Evolutionary conservation across 1,284 basidiomycete species (phyloP).

Genomic region (Grifola frondosa): DNA sequence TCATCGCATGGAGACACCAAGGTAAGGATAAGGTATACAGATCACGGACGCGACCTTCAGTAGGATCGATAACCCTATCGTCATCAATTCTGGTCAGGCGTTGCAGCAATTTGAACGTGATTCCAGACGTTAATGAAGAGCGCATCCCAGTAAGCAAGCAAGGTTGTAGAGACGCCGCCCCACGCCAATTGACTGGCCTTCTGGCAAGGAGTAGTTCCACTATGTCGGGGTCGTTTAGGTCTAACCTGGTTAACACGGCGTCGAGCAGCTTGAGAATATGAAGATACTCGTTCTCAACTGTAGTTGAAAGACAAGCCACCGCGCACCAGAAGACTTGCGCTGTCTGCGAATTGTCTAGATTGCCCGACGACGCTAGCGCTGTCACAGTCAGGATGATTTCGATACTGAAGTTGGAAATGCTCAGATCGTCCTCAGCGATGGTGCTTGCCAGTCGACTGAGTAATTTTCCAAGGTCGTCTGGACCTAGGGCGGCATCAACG

Average conservation of each 20-base stretch:
- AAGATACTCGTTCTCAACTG: conserved; percentile 80
- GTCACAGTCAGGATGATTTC: conserved; percentile 84
- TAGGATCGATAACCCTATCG: conserved; percentile 70
- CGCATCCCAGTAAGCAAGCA: conserved; percentile 81
- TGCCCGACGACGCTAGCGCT: conserved; percentile 59
- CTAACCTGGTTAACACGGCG: conserved; percentile 68
- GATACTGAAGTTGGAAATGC: conserved; percentile 80
- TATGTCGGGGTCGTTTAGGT: conserved; percentile 68
- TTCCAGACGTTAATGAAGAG: conserved; percentile 69
- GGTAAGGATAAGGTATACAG: conserved; percentile 85
- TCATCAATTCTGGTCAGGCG: conserved; percentile 64
- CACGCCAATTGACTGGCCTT: conserved; percentile 76
- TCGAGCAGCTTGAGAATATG: conserved; percentile 72
- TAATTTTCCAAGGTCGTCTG: conserved; percentile 76
- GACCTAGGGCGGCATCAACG: conserved; percentile 74
- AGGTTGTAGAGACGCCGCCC: conserved; percentile 66
- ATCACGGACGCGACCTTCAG: conserved; percentile 75
- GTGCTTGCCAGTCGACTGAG: conserved; percentile 86
- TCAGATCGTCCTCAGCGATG: conserved; percentile 73
- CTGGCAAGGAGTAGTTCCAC: conserved; percentile 66
- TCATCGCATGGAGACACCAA: conserved; percentile 85
- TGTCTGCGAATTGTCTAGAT: conserved; percentile 60
- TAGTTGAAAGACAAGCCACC: conserved; percentile 80
- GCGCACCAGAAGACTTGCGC: conserved; percentile 90
- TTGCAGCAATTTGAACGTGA: conserved; percentile 73